Base-by-base conservation (phyloP, 805 yeast species). In the Schwanniomyces pseudopolymorphus region DNA sequence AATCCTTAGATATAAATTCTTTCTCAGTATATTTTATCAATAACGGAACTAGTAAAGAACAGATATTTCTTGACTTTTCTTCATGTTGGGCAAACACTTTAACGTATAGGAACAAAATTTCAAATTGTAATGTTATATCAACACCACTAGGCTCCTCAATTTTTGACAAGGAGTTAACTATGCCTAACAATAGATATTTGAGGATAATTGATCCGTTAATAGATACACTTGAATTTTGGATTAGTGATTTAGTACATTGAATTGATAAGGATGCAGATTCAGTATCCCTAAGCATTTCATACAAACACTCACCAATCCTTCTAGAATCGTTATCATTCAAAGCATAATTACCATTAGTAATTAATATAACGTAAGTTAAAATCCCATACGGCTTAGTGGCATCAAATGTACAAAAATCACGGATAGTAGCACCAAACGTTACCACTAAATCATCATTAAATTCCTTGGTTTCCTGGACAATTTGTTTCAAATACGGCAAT, bases 201-300 rank as follows among this genome's bases (percentile, higher is more conserved):
- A 83, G 65, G 1, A 78, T 60, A 3, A 54, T 45, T 4, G 68
- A 63, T 6, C 75, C 67, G 4, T 71, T 61, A 3, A 55, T 51
- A 0, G 54, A 52, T 5, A 57, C 60, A 3, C 60, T 45, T 28
- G 66, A 45, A 31, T 69, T 58, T 35, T 69, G 70, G 7, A 85
- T 69, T 37, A 88, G 66, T 0, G 84, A 72, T 54, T 77, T 84
- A 42, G 85, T 69, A 13, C 94, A 84, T 51, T 84, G 90, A 10
- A 70, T 49, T 10, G 68, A 68, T 25, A 66, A 61, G 6, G 66
- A 38, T 2, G 60, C 62, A n/a, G 63, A 44, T 1, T 59, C 64
- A 0, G 43, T 42, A 5, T 52, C 51, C 3, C 53, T 44, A 31
- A 68, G 36, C 42, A 69, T 55, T 4, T 50, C 49, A 2, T 70